These are phyloP conservation scores for Fragaria iinumae DNA, from an alignment of 306 rosid species.

Conservation along the genomic window DNA sequence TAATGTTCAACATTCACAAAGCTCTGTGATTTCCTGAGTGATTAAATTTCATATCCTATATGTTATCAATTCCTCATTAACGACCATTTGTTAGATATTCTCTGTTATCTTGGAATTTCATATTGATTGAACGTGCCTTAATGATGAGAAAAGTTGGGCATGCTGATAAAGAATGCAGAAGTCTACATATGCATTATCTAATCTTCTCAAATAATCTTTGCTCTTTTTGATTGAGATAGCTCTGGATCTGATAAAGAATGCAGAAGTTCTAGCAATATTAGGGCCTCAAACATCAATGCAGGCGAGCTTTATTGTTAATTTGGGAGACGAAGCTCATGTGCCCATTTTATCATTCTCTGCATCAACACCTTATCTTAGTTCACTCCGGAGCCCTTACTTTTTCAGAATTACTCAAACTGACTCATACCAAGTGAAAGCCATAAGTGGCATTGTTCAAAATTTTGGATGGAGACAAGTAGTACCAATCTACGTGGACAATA, in stretches of 20 bases:
- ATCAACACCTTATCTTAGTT: slow-evolving; percentile 44
- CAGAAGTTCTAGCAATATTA: slow-evolving; percentile 19
- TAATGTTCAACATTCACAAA: too few relatives aligned
- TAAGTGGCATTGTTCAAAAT: slow-evolving; percentile 29
- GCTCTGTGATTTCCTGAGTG: too few relatives aligned
- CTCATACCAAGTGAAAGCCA: slow-evolving; percentile 41
- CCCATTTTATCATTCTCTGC: slow-evolving; percentile 57
- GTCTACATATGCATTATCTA: neutral
- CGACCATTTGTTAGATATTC: too few relatives aligned
- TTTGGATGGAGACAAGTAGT: slow-evolving; percentile 58
- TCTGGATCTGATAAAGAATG: slow-evolving; percentile 16
- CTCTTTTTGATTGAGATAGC: neutral
- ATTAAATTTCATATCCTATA: too few relatives aligned
- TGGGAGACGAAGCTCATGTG: slow-evolving; percentile 38
- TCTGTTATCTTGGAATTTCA: too few relatives aligned
- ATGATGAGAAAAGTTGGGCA: neutral
- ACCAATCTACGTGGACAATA: slow-evolving; percentile 49
- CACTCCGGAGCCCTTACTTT: slow-evolving; percentile 36
- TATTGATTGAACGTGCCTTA: neutral
- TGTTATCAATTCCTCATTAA: too few relatives aligned
- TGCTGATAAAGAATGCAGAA: neutral
- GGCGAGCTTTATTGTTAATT: slow-evolving; percentile 32
- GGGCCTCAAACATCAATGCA: slow-evolving; percentile 44
- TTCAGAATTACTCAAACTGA: slow-evolving; percentile 40
- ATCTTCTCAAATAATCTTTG: neutral